A percentile compares a stretch with the other conserved stretches of the same genome.
Evolutionary conservation across 2,329 filamentous ascomycete species (phyloP).

Genomic region (Graphium sp.): DNA sequence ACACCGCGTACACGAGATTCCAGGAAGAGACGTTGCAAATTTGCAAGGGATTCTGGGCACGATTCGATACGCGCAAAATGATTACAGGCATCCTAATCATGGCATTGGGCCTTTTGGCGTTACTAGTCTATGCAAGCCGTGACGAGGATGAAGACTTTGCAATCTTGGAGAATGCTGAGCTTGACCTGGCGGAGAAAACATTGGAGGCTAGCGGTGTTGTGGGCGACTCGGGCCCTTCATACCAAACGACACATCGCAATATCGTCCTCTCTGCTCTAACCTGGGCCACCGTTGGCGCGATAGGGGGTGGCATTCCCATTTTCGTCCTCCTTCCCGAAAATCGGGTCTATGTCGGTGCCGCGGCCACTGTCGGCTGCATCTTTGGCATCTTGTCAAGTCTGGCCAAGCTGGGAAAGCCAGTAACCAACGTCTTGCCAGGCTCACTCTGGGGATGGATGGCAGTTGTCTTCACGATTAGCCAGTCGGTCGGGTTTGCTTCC

Average conservation of each 20-base stretch:
- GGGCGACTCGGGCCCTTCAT: conserved; percentile 12
- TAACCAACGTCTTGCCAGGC: conserved; percentile 44
- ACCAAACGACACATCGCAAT: conserved; percentile 19
- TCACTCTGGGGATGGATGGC: conserved; percentile 82
- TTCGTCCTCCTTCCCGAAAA: conserved; percentile 18
- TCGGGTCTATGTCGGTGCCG: conserved; percentile 13
- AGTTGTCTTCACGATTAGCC: conserved; percentile 62
- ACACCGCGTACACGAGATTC: no score
- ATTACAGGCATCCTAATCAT: conserved; percentile 59
- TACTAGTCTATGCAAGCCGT: conserved; percentile 56
- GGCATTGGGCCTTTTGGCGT: conserved; percentile 44
- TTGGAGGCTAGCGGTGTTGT: conserved; percentile 29
- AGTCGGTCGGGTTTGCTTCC: conserved; percentile 87
- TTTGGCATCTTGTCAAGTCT: conserved; percentile 21
- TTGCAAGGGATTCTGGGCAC: conserved; percentile 77
- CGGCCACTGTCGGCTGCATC: conserved; percentile 26
- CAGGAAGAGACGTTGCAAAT: conserved; percentile 62
- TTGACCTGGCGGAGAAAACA: conserved; percentile 41
- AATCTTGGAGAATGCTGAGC: conserved; percentile 35
- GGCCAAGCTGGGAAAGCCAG: conserved; percentile 21
- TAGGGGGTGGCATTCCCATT: conserved; percentile 11
- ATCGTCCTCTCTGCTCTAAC: conserved; percentile 19
- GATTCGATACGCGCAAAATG: conserved; percentile 83
- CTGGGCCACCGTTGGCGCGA: conserved; percentile 15
- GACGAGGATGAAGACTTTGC: conserved; percentile 36